Base-by-base conservation (phyloP, 148 eudicot genomes). In the Nepenthes gracilis region DNA sequence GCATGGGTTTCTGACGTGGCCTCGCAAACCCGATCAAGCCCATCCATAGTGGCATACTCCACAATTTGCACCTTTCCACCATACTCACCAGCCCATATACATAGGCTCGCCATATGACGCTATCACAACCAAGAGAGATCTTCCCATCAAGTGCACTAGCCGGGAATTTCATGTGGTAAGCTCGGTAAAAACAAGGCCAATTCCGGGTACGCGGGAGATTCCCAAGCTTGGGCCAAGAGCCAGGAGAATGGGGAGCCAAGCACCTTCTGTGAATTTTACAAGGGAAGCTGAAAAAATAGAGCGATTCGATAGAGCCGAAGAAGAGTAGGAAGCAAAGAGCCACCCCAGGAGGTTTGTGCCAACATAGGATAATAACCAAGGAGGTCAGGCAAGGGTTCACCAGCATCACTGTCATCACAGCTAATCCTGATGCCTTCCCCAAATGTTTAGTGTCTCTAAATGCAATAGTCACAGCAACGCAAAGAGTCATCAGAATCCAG, bases 381-480 rank as follows among this genome's bases (percentile, higher is more conserved):
- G 97, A 83, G 50, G 90, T 90, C 49, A 90, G 88, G 75, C 97
- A 87, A 51, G 97, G 87, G 6, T 95, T 90, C 52, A 90, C 97
- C 35, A 90, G 66, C 97, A 90, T 90, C 60, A 90, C 97, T 2
- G 95, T 88, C 85, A 90, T 87, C 56, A 87, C 85, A 5, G 97
- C 97, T 66, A 90, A 68, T 49, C 97, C 97, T 63, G 97, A 89
- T 64, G 97, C 97, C 72, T 89, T 89, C 66, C 97, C 97, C 77
- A 89, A 70, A 74, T 83, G 94, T 61, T 89, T 89, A 13, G 86
- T 89, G 69, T 89, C 94, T 72, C 97, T 72, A 63, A 89, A 89
- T 9, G 93, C 97, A 60, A 89, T 80, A 10, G 97, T 89, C 33
- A 90, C 97, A 6, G 91, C 91, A 66, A 90, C 73, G 58, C 97